A percentile compares a stretch with the other conserved stretches of the same genome.
phyloP scores from a whole-genome alignment of 164 flowering plant genomes.

The Chimonanthus salicifolius region DNA sequence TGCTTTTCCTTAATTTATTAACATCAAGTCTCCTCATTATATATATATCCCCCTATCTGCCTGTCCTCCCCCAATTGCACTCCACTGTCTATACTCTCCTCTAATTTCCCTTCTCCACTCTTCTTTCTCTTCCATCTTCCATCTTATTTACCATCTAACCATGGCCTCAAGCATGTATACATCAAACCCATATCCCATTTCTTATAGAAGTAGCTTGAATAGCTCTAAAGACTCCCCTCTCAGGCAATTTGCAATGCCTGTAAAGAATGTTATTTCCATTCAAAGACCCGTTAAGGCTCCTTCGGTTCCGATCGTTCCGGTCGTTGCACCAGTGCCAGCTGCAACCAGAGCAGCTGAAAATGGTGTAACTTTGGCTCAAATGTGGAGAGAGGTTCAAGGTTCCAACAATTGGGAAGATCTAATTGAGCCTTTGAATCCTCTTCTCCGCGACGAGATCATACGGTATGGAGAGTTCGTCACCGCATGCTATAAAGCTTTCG shows the following conservation, averaged over 20 bases:
- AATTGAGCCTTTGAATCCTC: constrained; percentile 57
- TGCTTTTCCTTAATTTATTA: constrained; percentile 11
- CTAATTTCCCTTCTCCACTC: not conserved
- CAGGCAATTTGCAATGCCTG: constrained; percentile 1
- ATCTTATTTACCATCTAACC: no score
- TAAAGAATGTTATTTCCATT: not conserved
- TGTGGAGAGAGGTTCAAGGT: constrained; percentile 73
- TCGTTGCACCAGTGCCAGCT: constrained; percentile 9
- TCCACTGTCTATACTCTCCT: not conserved
- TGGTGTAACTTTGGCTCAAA: constrained; percentile 16
- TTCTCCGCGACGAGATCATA: constrained; percentile 54
- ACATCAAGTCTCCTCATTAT: not conserved
- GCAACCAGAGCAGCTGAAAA: not conserved
- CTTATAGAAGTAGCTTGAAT: not conserved
- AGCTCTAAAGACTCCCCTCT: not conserved
- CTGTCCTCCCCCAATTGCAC: not conserved
- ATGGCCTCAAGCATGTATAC: constrained; percentile 15
- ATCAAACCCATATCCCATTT: not conserved
- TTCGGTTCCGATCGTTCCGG: not conserved
- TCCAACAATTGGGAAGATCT: constrained; percentile 62
- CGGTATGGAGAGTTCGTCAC: constrained; percentile 64
- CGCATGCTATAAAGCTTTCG: constrained; percentile 72
- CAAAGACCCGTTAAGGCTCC: not conserved
- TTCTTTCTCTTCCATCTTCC: not conserved
- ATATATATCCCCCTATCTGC: not conserved